A percentile compares a stretch with the other conserved stretches of the same genome.
phyloP scores from a whole-genome alignment of 1,139 yeast species.

The Magnusiomyces paraingens region DNA sequence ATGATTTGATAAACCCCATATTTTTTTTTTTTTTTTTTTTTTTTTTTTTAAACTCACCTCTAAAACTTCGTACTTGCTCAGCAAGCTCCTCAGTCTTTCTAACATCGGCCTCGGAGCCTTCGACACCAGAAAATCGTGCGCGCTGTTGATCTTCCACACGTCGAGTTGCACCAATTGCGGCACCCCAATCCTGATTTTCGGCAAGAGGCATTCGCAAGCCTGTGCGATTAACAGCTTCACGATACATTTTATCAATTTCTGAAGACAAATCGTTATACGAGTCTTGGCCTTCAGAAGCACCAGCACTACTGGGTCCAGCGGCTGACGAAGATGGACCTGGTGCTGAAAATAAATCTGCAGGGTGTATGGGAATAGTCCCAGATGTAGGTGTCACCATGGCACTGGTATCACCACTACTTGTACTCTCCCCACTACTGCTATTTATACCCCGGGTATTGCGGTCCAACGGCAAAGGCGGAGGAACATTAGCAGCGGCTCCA shows the following conservation, averaged over 20 bases:
- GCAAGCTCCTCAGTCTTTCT: conserved; percentile 25
- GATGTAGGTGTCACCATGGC: no score
- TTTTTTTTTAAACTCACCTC: conserved; percentile 21
- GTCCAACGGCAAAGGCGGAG: no score
- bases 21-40: not conserved
- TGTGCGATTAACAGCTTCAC: not conserved
- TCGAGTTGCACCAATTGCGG: no score
- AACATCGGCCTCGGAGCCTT: conserved; percentile 20
- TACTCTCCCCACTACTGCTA: no score
- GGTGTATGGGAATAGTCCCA: no score
- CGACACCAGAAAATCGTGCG: conserved; percentile 7
- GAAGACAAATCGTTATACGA: conserved; percentile 6
- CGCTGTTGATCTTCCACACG: no score
- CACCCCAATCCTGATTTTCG: not conserved
- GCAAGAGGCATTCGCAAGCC: not conserved
- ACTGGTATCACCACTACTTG: no score
- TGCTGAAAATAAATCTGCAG: no score
- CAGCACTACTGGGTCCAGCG: no score
- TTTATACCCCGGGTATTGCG: no score
- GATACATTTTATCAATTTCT: conserved; percentile 6
- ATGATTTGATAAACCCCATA: not conserved
- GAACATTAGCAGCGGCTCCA: no score
- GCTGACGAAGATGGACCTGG: no score
- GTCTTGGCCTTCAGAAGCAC: conserved; percentile 18
- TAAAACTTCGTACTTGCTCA: conserved; percentile 21